These are phyloP conservation scores for Chlorella sorokiniana DNA, from an alignment of 139 green algal genomes.

Conservation along the genomic window DNA sequence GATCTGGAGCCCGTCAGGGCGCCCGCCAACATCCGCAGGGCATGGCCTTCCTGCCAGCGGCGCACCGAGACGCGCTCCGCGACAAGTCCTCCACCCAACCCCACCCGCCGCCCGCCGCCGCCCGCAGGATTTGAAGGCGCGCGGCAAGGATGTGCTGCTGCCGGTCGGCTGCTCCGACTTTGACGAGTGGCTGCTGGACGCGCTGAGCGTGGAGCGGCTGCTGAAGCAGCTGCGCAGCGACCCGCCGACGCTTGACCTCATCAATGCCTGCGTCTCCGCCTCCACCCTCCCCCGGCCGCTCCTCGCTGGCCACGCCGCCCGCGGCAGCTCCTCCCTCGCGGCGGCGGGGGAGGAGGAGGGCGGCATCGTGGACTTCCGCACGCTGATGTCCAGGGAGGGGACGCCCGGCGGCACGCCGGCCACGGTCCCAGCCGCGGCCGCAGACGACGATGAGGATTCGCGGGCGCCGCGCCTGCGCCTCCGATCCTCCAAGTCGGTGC, in stretches of 20 bases:
- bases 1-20: neutral
- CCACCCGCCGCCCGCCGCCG: neutral
- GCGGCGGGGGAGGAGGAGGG: neutral
- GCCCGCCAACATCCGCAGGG: neutral
- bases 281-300: neutral
- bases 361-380: neutral
- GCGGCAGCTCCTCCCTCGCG: neutral
- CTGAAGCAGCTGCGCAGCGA: slow-evolving; percentile 31
- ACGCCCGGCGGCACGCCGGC: slow-evolving; percentile 2
- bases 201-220: slow-evolving; percentile 44
- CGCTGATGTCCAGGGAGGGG: neutral
- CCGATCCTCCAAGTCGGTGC: slow-evolving; percentile 22
- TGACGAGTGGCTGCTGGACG: slow-evolving; percentile 67
- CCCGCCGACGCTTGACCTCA: neutral
- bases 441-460: neutral
- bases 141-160: slow-evolving; percentile 45
- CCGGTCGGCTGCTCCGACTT: slow-evolving; percentile 60
- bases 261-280: slow-evolving; percentile 21
- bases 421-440: neutral
- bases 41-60: no score
- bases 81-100: neutral
- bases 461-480: slow-evolving; percentile 8
- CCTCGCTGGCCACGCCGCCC: neutral
- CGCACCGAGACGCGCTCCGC: no score
- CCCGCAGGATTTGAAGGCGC: slow-evolving; percentile 36